A percentile compares a stretch with the other conserved stretches of the same genome.
These are phyloP conservation scores for Macaranga tanarius DNA, from an alignment of 441 rosid species.

Conservation along the genomic window DNA sequence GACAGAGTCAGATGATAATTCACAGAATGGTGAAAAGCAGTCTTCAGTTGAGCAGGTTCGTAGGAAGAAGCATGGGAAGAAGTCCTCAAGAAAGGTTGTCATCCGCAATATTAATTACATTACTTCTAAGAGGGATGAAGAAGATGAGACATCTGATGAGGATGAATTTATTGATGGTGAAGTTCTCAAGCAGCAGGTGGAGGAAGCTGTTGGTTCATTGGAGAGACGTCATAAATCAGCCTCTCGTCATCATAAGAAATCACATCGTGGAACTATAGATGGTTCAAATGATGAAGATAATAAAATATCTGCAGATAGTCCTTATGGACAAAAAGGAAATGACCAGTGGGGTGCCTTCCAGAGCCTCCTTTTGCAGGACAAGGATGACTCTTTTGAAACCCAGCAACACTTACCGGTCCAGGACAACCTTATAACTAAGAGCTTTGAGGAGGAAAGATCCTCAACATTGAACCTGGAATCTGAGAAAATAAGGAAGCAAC, in stretches of 20 bases:
- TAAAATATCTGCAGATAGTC: constrained; percentile 21
- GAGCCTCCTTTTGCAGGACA: constrained; percentile 67
- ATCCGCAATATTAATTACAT: constrained; percentile 94
- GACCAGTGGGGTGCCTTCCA: constrained; percentile 86
- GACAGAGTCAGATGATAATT: constrained; percentile 40
- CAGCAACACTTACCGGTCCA: constrained; percentile 31
- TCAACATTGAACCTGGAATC: constrained; percentile 35
- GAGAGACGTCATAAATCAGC: constrained; percentile 59
- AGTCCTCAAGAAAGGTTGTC: constrained; percentile 83
- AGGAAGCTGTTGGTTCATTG: constrained; percentile 78
- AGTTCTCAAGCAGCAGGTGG: constrained; percentile 72
- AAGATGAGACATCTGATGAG: constrained; percentile 59
- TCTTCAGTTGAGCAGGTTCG: constrained; percentile 29
- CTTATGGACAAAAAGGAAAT: constrained; percentile 41
- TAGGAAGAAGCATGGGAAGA: constrained; percentile 62
- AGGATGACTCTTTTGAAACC: constrained; percentile 40
- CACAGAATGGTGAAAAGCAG: constrained; percentile 28
- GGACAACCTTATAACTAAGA: constrained; percentile 31
- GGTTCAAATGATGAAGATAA: constrained; percentile 33
- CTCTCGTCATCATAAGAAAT: constrained; percentile 52
- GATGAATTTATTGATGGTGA: constrained; percentile 60
- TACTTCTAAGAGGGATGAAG: constrained; percentile 74
- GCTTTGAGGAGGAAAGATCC: constrained; percentile 35
- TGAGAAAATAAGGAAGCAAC: constrained; percentile 44
- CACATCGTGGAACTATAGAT: constrained; percentile 28